Evolutionary conservation across 805 yeast species (phyloP), one percentile per base, ranked within the genome.

Genomic region (Babjeviella inositovora): DNA sequence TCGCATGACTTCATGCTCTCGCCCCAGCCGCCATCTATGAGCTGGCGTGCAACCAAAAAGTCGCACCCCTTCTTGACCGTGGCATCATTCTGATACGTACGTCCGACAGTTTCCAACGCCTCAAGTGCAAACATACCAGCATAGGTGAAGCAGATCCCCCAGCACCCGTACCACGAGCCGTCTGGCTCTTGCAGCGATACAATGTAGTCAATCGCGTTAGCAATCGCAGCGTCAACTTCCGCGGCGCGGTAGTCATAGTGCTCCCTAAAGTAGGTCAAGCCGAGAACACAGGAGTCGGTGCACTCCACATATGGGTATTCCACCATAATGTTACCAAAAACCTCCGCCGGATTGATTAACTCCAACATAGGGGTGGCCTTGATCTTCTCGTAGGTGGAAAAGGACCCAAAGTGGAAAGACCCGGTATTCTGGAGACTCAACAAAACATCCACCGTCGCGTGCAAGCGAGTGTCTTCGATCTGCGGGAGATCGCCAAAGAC

Each of bases 221-320:
- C 55, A 21, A 90, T 77, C 0, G 95, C 72, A n/a, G 50, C 29
- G 24, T 58, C 51, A 15, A 90, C 74, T 15, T 79, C 84, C 5
- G 56, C 61, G 5, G 59, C 48, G 28, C 77, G 65, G 41, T 90
- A 84, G 23, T 62, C 56, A 38, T 64, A 70, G 38, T 68, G 54
- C 28, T 69, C 60, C 21, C 71, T 56, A 50, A 84, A 90, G 43
- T 75, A 77, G 1, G 79, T 71, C 28, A 90, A 54, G 0, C 98
- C 98, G 17, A 90, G 51, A 5, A 90, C 93, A 1, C 87, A 71
- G 0, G 97, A 85, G 47, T 92, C 98, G 0, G 97, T 84, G 45
- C 99, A 90, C 47, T 90, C 99, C 11, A 92, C 96, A 41, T 90
- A 90, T 0, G 98, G 97, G 43, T 81, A 90, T 47, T 90, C 99